phyloP scores from a whole-genome alignment of 805 yeast species.

The Teunomyces funiuensis region DNA sequence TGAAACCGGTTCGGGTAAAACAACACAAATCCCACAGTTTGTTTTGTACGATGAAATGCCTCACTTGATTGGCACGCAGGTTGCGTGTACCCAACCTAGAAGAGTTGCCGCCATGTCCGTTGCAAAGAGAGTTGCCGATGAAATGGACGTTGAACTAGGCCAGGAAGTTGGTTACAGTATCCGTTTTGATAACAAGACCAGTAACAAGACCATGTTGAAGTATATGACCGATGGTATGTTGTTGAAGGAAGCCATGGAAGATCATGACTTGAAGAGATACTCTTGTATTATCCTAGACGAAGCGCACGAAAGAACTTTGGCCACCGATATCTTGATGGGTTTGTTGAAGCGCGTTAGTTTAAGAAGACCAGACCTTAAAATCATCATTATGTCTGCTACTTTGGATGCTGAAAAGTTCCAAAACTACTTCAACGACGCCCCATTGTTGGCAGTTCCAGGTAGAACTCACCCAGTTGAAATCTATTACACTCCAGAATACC shows the following conservation, averaged over 20 bases:
- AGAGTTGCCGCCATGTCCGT: constrained; percentile 99
- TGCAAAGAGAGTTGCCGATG: constrained; percentile 96
- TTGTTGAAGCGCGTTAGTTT: constrained; percentile 75
- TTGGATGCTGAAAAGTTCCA: constrained; percentile 96
- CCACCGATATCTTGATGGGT: constrained; percentile 97
- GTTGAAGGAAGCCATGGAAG: constrained; percentile 95
- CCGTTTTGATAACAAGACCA: constrained; percentile 89
- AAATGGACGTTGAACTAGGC: constrained; percentile 91
- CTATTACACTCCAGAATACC: constrained; percentile 95
- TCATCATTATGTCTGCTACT: constrained; percentile 96
- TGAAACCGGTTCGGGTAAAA: constrained; percentile 98
- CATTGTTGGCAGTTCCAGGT: constrained; percentile 94
- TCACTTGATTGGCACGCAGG: constrained; percentile 76
- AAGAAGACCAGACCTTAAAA: constrained; percentile 84
- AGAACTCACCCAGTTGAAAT: constrained; percentile 97
- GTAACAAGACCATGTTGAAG: constrained; percentile 76
- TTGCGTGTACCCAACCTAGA: constrained; percentile 96
- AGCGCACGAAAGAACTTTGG: constrained; percentile 96
- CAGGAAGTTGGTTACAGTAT: constrained; percentile 94
- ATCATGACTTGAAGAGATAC: constrained; percentile 75
- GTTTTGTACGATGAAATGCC: constrained; percentile 92
- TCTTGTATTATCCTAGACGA: constrained; percentile 93
- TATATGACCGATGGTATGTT: constrained; percentile 99
- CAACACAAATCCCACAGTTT: constrained; percentile 97
- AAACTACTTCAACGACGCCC: constrained; percentile 84